Base-by-base conservation (phyloP, 768 basidiomycete species). In the Ephemerocybe angulata region DNA sequence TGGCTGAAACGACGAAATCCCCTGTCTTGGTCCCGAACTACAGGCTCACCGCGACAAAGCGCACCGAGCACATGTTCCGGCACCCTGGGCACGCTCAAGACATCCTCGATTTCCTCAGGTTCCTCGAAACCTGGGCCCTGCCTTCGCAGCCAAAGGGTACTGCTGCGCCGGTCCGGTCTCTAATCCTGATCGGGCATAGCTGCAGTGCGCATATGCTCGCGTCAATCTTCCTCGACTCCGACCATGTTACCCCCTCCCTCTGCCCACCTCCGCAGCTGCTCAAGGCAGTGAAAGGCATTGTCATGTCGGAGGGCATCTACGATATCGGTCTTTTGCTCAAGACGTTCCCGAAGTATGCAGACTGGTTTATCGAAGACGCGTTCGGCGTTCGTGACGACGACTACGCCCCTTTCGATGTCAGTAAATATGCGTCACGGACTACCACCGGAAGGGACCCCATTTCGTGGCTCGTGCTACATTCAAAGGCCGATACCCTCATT, bases 181-280 rank as follows among this genome's bases (percentile, higher is more conserved):
- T 92, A 41, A 78, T 81, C 68, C 73, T 90, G 40, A 72, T 90
- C 24, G 90, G 89, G 12, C 91, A 93, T 68, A 90, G 88, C 68
- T 90, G 88, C 70, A 77, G 86, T 57, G 88, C 90, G 1, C 91
- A 93, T 67, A 92, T 93, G 77, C 71, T 92, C 11, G 69, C 81
- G 38, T 81, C 84, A 54, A 80, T 93, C 28, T 78, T 91, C 65
- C 75, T 92, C 55, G 74, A 81, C 62, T 76, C 81, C 0, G 70
- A 75, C 3, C 50, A 64, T 0, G 63, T 72, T 50, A 69, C 73
- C 1, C 77, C 78, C 4, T 59, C 58, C 24, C 74, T 88, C 21
- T 66, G 67, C 15, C 87, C 86, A 0, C 67, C 73, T 41, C 61
- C 62, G 12, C 50, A 52, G 33, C 70, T 85, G 19, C 68, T 80